Evolutionary conservation across 2,329 filamentous ascomycete species (phyloP).

Genomic region (Coccinonectria pachysandricola): DNA sequence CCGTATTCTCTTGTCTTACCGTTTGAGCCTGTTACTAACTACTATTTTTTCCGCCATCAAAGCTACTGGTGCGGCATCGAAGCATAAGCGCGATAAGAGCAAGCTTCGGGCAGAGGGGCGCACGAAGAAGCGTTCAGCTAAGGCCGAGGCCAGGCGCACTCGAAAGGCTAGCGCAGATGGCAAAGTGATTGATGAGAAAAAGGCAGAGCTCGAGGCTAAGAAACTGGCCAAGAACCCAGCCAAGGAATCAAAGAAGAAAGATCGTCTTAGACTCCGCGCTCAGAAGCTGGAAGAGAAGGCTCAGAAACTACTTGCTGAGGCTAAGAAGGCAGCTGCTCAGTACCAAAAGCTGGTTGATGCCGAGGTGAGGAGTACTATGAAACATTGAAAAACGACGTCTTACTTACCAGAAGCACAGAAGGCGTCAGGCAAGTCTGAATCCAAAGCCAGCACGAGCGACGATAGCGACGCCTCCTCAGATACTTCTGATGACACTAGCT

Average conservation of each 20-base stretch:
- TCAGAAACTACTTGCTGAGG: constrained; percentile 29
- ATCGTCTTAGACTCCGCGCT: constrained; percentile 27
- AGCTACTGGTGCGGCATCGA: constrained; percentile 8
- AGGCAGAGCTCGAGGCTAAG: constrained; percentile 23
- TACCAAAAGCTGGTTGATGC: constrained; percentile 18
- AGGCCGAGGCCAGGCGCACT: constrained; percentile 28
- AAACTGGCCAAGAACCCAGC: constrained; percentile 16
- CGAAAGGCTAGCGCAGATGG: constrained; percentile 25
- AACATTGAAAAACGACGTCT: constrained; percentile 1
- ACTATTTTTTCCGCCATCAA: constrained; percentile 1
- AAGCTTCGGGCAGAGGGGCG: constrained; percentile 15
- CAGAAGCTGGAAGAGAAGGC: constrained; percentile 23
- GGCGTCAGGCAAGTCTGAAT: too few relatives aligned
- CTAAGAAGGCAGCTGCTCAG: constrained; percentile 23
- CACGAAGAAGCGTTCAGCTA: constrained; percentile 26
- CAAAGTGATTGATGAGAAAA: constrained; percentile 24
- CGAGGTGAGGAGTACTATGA: constrained; percentile 9
- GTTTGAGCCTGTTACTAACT: too few relatives aligned
- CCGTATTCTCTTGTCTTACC: too few relatives aligned
- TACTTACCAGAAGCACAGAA: too few relatives aligned
- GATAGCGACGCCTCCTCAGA: constrained; percentile 10
- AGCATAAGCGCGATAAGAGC: constrained; percentile 7
- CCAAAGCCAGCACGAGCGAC: too few relatives aligned
- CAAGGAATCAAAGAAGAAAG: constrained; percentile 29
- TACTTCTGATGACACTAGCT: too few relatives aligned